Evolutionary conservation across 495 filamentous ascomycete species (phyloP).

Genomic region (Penicillium canescens): DNA sequence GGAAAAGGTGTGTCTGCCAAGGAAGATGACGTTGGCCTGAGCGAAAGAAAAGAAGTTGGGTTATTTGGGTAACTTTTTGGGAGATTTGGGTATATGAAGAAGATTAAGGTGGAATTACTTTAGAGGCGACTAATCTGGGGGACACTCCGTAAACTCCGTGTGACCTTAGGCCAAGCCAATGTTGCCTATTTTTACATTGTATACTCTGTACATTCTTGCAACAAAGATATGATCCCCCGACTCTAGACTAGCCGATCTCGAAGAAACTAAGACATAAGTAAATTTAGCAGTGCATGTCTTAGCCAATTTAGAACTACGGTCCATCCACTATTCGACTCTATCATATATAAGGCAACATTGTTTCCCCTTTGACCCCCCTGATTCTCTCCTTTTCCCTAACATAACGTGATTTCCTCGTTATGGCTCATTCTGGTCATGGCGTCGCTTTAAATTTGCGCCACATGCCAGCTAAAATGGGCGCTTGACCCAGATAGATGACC

Average conservation of each 20-base stretch:
- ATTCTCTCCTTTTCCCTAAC: neutral
- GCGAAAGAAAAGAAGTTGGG: too few species aligned
- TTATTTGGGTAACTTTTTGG: neutral
- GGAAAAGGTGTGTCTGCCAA: constrained; percentile 6
- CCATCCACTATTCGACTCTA: too few species aligned
- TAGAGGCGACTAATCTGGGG: neutral
- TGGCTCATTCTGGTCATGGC: neutral
- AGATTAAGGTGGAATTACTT: neutral
- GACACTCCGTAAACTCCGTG: neutral
- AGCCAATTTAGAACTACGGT: constrained; percentile 11
- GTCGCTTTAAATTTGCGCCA: neutral
- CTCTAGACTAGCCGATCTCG: too few species aligned
- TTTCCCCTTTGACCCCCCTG: neutral
- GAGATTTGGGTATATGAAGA: neutral
- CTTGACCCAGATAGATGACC: constrained; percentile 1
- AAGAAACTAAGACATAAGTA: neutral
- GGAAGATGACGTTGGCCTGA: constrained; percentile 6
- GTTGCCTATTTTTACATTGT: neutral
- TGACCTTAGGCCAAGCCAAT: constrained; percentile 1
- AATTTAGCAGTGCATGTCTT: constrained; percentile 18
- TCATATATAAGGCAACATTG: too few species aligned
- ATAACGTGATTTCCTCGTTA: neutral
- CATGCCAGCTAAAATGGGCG: neutral
- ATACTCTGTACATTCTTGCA: neutral
- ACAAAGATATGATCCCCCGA: too few species aligned